A percentile compares a stretch with the other conserved stretches of the same genome.
Evolutionary conservation across 495 filamentous ascomycete genomes (phyloP).

Genomic region (Pseudoneurospora amorphoporcata): DNA sequence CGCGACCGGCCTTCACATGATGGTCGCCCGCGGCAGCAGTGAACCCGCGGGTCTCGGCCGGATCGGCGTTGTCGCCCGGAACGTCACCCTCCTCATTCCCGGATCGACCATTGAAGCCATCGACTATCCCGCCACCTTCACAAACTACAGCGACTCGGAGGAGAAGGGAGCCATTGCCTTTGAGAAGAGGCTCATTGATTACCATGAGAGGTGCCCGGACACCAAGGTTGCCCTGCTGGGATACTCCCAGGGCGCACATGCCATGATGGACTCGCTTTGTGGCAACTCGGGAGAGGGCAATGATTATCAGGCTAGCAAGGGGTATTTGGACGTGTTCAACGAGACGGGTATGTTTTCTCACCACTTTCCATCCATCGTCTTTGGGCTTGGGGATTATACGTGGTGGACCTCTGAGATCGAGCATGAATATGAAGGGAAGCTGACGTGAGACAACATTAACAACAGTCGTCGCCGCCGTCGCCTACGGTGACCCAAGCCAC

Average conservation of each 20-base stretch:
- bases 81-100: constrained; percentile 5
- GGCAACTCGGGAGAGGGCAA: background rate
- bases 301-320: background rate
- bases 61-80: constrained; percentile 7
- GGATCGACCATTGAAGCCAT: constrained; percentile 2
- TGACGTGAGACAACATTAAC: constrained; percentile 6
- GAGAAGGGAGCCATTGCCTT: constrained; percentile 10
- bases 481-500: constrained; percentile 17
- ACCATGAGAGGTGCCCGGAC: constrained; percentile 13
- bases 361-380: background rate
- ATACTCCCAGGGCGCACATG: constrained; percentile 17
- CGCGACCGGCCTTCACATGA: constrained; percentile 6
- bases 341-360: background rate
- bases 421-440: background rate
- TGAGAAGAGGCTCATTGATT: constrained; percentile 5
- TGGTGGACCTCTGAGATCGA: background rate
- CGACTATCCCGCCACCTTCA: constrained; percentile 12
- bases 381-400: background rate
- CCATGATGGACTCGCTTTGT: constrained; percentile 4
- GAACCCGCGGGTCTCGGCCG: constrained; percentile 3
- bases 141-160: constrained; percentile 7
- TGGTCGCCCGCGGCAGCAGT: constrained; percentile 10
- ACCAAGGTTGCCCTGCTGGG: constrained; percentile 20
- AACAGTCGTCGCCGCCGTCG: constrained; percentile 12
- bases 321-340: background rate